Conservation (phyloP, 2,329 filamentous ascomycete genomes). For the Cytospora piceicola region DNA sequence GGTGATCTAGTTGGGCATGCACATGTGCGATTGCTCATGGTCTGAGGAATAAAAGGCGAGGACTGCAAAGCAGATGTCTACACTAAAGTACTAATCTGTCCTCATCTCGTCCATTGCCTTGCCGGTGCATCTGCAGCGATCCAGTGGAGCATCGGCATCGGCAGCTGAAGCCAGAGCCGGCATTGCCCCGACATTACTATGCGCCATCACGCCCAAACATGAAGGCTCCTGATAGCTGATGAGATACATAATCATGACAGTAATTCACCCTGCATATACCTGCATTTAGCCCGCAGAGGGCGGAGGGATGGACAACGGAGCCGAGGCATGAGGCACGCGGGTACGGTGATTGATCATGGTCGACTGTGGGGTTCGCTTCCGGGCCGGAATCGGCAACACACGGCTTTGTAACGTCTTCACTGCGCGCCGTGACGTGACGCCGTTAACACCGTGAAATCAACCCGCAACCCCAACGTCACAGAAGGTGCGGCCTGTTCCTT, state of each 20-base stretch:
- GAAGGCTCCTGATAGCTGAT: neutral
- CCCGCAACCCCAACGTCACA: too few species aligned
- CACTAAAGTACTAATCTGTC: neutral
- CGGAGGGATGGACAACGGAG: neutral
- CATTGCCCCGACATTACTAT: too few species aligned
- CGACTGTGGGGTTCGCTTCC: neutral
- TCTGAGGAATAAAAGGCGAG: neutral
- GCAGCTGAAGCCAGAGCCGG: too few species aligned
- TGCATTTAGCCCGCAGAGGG: neutral
- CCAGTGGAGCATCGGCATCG: neutral
- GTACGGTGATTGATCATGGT: too few species aligned
- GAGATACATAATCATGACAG: neutral
- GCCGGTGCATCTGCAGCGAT: too few species aligned
- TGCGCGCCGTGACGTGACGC: too few species aligned
- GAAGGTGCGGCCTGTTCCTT: too few species aligned
- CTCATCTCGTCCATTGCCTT: neutral
- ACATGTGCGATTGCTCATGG: too few species aligned
- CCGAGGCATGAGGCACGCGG: neutral
- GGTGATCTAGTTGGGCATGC: too few species aligned
- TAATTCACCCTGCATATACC: neutral
- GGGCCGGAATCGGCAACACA: neutral
- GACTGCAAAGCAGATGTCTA: neutral
- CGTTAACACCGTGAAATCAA: too few species aligned
- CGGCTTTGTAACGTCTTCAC: neutral
- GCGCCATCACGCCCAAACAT: too few species aligned